Conservation (phyloP, 495 filamentous ascomycete species). For the Penicillium robsamsonii region DNA sequence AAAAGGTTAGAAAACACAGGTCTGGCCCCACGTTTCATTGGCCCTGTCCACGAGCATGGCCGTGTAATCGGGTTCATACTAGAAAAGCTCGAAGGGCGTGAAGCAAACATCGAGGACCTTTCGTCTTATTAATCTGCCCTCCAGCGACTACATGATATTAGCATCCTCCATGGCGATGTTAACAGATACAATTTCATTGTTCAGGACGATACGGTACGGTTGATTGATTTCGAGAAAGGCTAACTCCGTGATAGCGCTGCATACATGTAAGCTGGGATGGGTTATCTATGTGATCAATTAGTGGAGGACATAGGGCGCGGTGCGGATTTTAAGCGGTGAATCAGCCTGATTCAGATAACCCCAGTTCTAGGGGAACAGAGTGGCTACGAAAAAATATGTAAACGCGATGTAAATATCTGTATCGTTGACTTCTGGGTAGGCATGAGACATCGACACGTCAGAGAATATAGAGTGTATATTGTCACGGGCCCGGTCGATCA, state of each 20-base stretch:
- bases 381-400: too few relatives aligned
- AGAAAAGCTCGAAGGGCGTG: conserved; percentile 32
- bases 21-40: conserved; percentile 31
- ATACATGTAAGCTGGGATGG: background rate
- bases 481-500: too few relatives aligned
- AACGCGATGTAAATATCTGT: too few relatives aligned
- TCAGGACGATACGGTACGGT: background rate
- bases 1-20: conserved; percentile 21
- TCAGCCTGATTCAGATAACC: too few relatives aligned
- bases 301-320: background rate
- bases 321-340: background rate
- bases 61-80: conserved; percentile 37
- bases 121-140: conserved; percentile 25
- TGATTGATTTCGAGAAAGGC: background rate
- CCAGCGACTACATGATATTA: conserved; percentile 25
- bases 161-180: background rate
- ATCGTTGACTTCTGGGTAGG: too few relatives aligned
- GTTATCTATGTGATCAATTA: background rate
- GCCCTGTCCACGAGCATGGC: conserved; percentile 33
- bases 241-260: background rate
- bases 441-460: too few relatives aligned
- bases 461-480: too few relatives aligned
- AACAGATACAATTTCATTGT: background rate
- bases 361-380: too few relatives aligned
- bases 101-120: conserved; percentile 28